Base-by-base conservation (phyloP, 1,139 yeast species). In the Suhomyces taliae region DNA sequence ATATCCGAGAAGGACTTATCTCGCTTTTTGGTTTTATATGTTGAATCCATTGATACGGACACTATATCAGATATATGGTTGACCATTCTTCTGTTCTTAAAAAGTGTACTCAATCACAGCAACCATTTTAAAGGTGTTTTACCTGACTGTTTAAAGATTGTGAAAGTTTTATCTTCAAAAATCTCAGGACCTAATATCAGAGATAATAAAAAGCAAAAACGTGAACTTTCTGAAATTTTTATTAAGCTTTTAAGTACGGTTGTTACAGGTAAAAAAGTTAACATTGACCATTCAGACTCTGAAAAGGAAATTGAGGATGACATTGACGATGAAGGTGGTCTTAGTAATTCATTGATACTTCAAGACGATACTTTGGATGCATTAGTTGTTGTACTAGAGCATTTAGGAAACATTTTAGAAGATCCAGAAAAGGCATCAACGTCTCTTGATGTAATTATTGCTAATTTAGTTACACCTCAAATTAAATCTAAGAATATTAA, bases 61-160 rank as follows among this genome's bases (percentile, higher is more conserved):
- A 82, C 89, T 0, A 70, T 90, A 34, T 88, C 85, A 48, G 97
- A 90, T 49, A 75, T 89, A 27, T 90, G 91, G 85, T 64, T 63
- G 15, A 78, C 77, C 27, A 71, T 84, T 24, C 67, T 81, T 39
- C 66, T 64, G 7, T 90, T 88, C 56, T 70, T 87, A 53, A 82
- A 76, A 52, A 90, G 84, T 27, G 77, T 83, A 0, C 56, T 74
- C 37, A 65, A 76, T 11, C 81, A 82, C 56, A 64, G 76, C 14
- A 54, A 67, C n/a, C 60, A 69, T 3, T 88, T 81, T 61, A 76
- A 75, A 46, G 65, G 65, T 2, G 61, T 85, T 0, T 64, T 82
- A 38, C 79, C 88, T 1, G 76, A 74, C 38, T 57, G 85, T 6
- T 65, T 89, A 40, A 73, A 69, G 39, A 72, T 85, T 44, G 62